phyloP scores from a whole-genome alignment of 768 basidiomycete genomes.

The Termitomyces bulborhizus region DNA sequence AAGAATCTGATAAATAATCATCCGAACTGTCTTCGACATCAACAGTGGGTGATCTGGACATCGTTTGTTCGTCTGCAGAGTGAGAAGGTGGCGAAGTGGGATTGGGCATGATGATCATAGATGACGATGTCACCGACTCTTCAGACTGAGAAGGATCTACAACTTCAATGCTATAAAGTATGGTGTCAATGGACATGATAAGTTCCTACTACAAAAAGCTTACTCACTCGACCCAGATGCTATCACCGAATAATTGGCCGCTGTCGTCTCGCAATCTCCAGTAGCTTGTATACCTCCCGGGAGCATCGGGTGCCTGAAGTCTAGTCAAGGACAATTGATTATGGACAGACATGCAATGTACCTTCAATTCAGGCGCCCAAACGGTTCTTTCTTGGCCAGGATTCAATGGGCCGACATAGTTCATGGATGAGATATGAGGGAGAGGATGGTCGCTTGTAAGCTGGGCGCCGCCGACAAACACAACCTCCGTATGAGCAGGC shows the following conservation, averaged over 20 bases:
- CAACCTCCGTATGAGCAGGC: constrained; percentile 63
- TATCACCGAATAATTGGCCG: constrained; percentile 61
- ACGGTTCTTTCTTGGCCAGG: constrained; percentile 57
- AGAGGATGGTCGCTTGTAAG: constrained; percentile 30
- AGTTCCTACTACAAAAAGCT: background rate
- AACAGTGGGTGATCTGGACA: constrained; percentile 14
- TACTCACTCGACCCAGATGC: constrained; percentile 76
- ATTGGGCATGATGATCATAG: constrained; percentile 61
- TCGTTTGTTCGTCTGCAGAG: background rate
- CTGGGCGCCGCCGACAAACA: constrained; percentile 67
- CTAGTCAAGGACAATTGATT: background rate
- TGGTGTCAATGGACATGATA: constrained; percentile 2
- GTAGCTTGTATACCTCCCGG: constrained; percentile 71
- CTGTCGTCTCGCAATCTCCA: constrained; percentile 64
- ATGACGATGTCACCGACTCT: constrained; percentile 61
- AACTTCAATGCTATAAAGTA: constrained; percentile 54
- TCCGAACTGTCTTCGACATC: constrained; percentile 25
- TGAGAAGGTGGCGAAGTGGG: constrained; percentile 16
- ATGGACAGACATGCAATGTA: constrained; percentile 16
- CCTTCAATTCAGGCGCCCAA: constrained; percentile 73
- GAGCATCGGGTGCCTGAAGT: constrained; percentile 59
- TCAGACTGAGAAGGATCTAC: constrained; percentile 38
- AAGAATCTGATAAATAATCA: constrained; percentile 35
- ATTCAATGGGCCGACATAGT: constrained; percentile 45
- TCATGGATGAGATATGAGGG: background rate